These are phyloP conservation scores for Aspergillus nidulans DNA, from an alignment of 495 filamentous ascomycete species.

Conservation along the genomic window DNA sequence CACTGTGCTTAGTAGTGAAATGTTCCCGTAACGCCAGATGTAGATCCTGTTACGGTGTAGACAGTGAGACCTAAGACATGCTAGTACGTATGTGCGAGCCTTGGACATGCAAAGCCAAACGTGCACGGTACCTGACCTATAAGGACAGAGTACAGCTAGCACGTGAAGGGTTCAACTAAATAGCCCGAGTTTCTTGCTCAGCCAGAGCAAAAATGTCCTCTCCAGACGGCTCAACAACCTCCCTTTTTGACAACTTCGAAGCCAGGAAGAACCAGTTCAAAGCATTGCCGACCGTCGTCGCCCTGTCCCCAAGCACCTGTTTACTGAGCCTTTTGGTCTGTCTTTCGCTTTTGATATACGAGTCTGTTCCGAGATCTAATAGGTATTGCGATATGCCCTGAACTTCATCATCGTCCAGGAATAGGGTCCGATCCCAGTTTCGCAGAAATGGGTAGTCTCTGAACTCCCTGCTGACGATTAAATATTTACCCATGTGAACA, in stretches of 20 bases:
- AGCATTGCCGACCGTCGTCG: constrained; percentile 13
- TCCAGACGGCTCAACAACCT: not conserved
- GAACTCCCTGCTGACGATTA: constrained; percentile 3
- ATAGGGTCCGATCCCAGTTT: not conserved
- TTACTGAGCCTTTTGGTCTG: not conserved
- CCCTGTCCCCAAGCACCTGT: not conserved
- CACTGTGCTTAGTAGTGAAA: too few species aligned
- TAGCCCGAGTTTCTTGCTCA: not conserved
- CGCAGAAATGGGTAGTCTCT: not conserved
- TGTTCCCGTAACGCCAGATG: too few species aligned
- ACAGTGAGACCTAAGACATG: too few species aligned
- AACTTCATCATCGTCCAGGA: not conserved
- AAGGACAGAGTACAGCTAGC: too few species aligned
- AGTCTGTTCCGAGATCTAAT: not conserved
- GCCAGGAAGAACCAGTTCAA: constrained; percentile 9
- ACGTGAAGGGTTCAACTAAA: not conserved
- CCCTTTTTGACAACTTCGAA: constrained; percentile 1
- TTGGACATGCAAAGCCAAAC: too few species aligned
- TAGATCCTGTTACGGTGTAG: too few species aligned
- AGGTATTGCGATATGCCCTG: not conserved
- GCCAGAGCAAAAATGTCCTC: constrained; percentile 3
- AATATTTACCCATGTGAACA: constrained; percentile 48
- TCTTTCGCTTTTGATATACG: not conserved
- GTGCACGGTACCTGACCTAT: too few species aligned
- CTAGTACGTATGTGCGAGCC: too few species aligned